Percentiles rank a stretch among this genome's conserved stretches.
phyloP scores from a whole-genome alignment of 169 alveolate genomes.

The Cryptosporidium felis region DNA sequence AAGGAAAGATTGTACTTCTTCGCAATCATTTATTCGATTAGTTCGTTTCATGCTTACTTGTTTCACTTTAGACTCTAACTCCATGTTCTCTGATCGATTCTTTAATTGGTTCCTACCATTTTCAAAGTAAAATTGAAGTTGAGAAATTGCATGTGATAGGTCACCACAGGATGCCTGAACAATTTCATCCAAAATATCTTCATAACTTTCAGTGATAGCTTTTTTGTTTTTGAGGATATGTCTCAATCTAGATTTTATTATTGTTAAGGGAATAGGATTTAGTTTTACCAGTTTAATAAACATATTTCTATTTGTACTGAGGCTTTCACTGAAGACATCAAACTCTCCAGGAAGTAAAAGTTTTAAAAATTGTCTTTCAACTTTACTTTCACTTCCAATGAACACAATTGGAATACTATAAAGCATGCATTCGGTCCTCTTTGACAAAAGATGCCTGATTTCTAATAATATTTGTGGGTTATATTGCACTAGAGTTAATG shows the following conservation, averaged over 20 bases:
- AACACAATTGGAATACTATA: slow-evolving; percentile 39
- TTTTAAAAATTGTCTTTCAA: slow-evolving; percentile 17
- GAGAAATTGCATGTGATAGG: slow-evolving; percentile 32
- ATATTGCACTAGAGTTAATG: slow-evolving; percentile 23
- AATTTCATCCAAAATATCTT: not conserved
- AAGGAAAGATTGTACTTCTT: too few relatives aligned
- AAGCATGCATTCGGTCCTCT: too few relatives aligned
- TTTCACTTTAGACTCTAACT: not conserved
- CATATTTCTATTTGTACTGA: not conserved
- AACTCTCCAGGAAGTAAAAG: slow-evolving; percentile 26
- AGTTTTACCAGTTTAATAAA: not conserved
- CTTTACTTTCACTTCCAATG: slow-evolving; percentile 17
- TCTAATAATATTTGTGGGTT: not conserved
- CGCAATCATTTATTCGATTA: not conserved
- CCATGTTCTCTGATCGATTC: too few relatives aligned
- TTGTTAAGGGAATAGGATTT: slow-evolving; percentile 44
- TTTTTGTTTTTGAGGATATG: not conserved
- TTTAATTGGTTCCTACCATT: too few relatives aligned
- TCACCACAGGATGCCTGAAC: slow-evolving; percentile 48
- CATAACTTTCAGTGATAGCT: not conserved
- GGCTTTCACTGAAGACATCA: slow-evolving; percentile 12
- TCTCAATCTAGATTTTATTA: not conserved
- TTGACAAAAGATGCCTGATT: slow-evolving; percentile 24
- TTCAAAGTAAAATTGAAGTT: slow-evolving; percentile 16
- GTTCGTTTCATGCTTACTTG: not conserved